phyloP scores from a whole-genome alignment of 1,139 yeast species.

The Yamadazyma conglobata region DNA sequence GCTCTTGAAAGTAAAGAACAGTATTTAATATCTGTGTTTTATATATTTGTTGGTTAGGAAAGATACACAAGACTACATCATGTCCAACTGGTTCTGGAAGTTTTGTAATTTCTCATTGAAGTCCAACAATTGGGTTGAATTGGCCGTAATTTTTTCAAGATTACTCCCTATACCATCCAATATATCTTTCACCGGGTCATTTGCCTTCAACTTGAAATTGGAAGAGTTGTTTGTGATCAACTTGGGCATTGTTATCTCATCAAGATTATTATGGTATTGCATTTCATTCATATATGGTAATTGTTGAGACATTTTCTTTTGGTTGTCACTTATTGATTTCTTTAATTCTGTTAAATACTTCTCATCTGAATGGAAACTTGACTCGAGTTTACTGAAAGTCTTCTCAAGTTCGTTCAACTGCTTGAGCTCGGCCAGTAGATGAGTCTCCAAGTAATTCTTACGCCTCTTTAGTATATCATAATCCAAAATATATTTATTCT shows the following conservation, averaged over 20 bases:
- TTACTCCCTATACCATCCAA: conserved; percentile 19
- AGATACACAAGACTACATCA: conserved; percentile 2
- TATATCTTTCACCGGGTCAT: conserved; percentile 21
- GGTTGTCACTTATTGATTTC: conserved; percentile 15
- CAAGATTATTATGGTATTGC: too few relatives aligned
- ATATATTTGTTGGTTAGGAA: conserved; percentile 26
- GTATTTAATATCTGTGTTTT: conserved; percentile 27
- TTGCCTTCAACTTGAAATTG: conserved; percentile 18
- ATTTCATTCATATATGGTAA: too few relatives aligned
- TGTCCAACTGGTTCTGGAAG: conserved; percentile 24
- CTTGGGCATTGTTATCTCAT: too few relatives aligned
- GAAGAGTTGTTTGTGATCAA: background rate
- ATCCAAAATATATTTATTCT: conserved; percentile 22
- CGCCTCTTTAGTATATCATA: conserved; percentile 30
- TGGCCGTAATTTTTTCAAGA: conserved; percentile 19
- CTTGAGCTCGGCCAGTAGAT: conserved; percentile 40
- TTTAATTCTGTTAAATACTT: conserved; percentile 29
- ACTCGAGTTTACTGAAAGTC: conserved; percentile 22
- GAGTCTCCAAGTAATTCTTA: conserved; percentile 34
- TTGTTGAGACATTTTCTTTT: conserved; percentile 12
- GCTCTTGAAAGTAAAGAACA: conserved; percentile 3
- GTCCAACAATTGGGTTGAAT: conserved; percentile 17
- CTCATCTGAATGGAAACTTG: conserved; percentile 29
- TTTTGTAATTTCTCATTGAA: conserved; percentile 28
- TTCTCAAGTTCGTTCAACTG: conserved; percentile 35